Evolutionary conservation across 108 stramenopile species (phyloP).

Genomic region (Skeletonema grethae): DNA sequence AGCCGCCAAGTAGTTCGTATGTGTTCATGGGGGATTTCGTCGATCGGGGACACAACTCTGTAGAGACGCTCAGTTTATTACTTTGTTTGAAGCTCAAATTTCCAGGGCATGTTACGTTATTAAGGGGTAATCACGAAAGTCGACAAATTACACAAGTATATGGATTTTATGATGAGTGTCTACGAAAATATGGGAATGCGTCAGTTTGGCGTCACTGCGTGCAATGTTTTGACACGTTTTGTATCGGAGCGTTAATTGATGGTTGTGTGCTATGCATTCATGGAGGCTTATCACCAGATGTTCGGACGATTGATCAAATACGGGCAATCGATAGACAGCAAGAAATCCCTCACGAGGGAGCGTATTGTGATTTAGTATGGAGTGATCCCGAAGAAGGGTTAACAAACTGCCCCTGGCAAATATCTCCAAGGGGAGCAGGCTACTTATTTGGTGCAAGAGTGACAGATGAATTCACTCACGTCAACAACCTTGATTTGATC

Average conservation of each 20-base stretch:
- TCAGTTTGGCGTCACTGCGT: slow-evolving; percentile 88
- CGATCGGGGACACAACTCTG: slow-evolving; percentile 91
- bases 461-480: slow-evolving; percentile 91
- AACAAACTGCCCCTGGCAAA: slow-evolving; percentile 61
- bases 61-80: slow-evolving; percentile 92
- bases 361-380: slow-evolving; percentile 91
- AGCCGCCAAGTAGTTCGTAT: slow-evolving; percentile 88
- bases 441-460: slow-evolving; percentile 92
- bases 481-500: slow-evolving; percentile 89
- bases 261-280: slow-evolving; percentile 89
- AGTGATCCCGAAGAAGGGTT: slow-evolving; percentile 77
- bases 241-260: slow-evolving; percentile 86
- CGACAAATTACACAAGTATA: slow-evolving; percentile 95
- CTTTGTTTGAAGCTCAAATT: slow-evolving; percentile 89
- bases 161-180: slow-evolving; percentile 93
- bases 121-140: slow-evolving; percentile 95
- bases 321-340: slow-evolving; percentile 82
- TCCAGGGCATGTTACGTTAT: slow-evolving; percentile 85
- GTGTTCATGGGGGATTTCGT: slow-evolving; percentile 95
- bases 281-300: slow-evolving; percentile 86
- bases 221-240: slow-evolving; percentile 88
- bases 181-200: slow-evolving; percentile 75
- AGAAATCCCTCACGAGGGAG: slow-evolving; percentile 94
- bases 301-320: slow-evolving; percentile 90
- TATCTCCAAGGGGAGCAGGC: slow-evolving; percentile 89